Evolutionary conservation across 345 rosid species (phyloP).

Genomic region (Theobroma cacao): DNA sequence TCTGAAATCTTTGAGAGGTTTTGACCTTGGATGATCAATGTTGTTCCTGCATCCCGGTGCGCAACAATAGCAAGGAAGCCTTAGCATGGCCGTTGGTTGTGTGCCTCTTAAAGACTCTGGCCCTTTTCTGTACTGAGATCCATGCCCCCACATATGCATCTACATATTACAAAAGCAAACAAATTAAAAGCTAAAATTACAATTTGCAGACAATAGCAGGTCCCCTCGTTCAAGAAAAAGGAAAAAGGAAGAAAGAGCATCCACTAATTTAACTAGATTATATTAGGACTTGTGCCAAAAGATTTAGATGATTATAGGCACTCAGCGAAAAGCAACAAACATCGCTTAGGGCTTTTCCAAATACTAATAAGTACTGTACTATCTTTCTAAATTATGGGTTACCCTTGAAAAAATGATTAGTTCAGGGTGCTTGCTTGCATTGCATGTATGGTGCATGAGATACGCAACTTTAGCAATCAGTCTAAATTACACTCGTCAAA

Average conservation of each 20-base stretch:
- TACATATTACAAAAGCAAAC: conserved; percentile 4
- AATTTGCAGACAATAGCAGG: background rate
- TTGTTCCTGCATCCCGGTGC: conserved; percentile 94
- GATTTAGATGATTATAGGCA: background rate
- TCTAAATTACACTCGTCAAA: background rate
- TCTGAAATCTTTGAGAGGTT: conserved; percentile 88
- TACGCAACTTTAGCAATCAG: background rate
- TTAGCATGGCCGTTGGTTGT: conserved; percentile 94
- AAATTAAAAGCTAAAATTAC: background rate
- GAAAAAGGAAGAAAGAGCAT: background rate
- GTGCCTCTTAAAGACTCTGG: conserved; percentile 93
- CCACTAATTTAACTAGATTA: background rate
- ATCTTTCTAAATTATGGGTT: background rate
- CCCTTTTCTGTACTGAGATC: conserved; percentile 93
- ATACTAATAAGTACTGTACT: background rate
- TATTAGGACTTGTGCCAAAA: background rate
- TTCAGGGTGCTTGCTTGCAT: background rate
- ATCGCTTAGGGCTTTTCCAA: background rate
- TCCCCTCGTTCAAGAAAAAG: background rate
- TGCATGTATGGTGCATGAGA: background rate
- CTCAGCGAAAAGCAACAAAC: background rate
- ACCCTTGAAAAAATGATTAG: background rate
- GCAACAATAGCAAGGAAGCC: conserved; percentile 93
- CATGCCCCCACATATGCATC: conserved; percentile 99
- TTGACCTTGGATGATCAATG: conserved; percentile 89